Evolutionary conservation across 495 filamentous ascomycete species (phyloP), one percentile per base, ranked within the genome.

Genomic region (Lepraria neglecta): DNA sequence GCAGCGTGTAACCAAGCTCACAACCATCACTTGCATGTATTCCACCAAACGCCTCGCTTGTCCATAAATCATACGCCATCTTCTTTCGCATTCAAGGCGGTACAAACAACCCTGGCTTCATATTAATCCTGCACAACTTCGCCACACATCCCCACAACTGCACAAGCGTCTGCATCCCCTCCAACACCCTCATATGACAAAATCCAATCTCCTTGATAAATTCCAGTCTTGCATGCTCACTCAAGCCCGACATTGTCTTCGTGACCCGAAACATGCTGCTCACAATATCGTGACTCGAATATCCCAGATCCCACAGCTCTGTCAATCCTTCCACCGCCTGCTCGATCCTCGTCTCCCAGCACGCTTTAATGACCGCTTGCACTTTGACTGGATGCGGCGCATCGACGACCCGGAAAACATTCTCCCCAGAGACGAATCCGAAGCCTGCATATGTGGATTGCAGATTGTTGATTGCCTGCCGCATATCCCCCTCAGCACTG

Each of bases 131-230:
- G 70, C 88, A 90, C 56, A 99, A 78, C 64, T 91, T 84, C 10
- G 90, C 89, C 50, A 97, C 80, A 69, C 92, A 96, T 27, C 94
- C 94, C 68, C 87, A 91, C 43, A 99, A 77, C 70, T 99, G 94
- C 58, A 97, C 82, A 46, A 96, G 76, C 3, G 92, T 97, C 76
- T 96, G 91, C 55, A 99, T 90, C 27, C 94, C 94, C 65, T 99
- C 94, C 45, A 97, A 76, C 57, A 99, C 92, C 67, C 95, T 89
- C 94, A 99, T 99, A 69, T 99, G 94, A 17, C 95, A 96, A 72
- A 99, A 99, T 17, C 94, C 94, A 72, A 99, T 97, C 74, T 97
- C 95, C 72, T 88, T 89, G 68, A 97, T 95, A 65, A 99, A 97
- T 69, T 96, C 90, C 58, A 99, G 75, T 74, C 96, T 94, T 24